Evolutionary conservation across 164 flowering plant genomes (phyloP).

Genomic region (Nelumbo lutea): DNA sequence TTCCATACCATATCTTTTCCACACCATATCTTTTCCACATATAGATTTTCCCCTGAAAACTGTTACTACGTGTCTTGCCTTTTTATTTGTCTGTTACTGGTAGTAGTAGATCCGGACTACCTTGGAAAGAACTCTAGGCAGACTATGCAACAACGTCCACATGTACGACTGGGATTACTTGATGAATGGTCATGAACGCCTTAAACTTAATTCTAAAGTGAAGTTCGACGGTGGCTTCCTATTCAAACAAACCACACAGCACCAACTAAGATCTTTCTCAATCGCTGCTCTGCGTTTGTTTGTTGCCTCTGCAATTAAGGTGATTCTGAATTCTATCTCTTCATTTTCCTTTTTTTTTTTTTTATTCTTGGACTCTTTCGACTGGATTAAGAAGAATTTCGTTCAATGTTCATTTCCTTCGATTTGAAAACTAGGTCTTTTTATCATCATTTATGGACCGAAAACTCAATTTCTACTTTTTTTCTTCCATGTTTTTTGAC

Average conservation of each 20-base stretch:
- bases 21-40: no score
- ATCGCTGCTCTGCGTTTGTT: neutral
- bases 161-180: slow-evolving; percentile 12
- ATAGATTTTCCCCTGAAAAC: no score
- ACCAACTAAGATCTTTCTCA: neutral
- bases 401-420: neutral
- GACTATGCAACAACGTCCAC: neutral
- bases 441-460: neutral
- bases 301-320: neutral
- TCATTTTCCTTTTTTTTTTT: neutral
- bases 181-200: neutral
- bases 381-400: neutral
- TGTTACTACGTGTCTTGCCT: neutral
- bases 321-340: neutral
- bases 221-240: slow-evolving; percentile 6
- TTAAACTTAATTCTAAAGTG: neutral
- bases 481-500: neutral
- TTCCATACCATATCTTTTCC: no score
- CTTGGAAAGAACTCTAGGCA: neutral
- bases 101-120: no score
- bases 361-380: neutral
- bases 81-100: neutral
- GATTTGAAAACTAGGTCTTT: slow-evolving; percentile 5
- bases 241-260: neutral
- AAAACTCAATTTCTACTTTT: neutral